Evolutionary conservation across 345 rosid species (phyloP).

Genomic region (Acer negundo): DNA sequence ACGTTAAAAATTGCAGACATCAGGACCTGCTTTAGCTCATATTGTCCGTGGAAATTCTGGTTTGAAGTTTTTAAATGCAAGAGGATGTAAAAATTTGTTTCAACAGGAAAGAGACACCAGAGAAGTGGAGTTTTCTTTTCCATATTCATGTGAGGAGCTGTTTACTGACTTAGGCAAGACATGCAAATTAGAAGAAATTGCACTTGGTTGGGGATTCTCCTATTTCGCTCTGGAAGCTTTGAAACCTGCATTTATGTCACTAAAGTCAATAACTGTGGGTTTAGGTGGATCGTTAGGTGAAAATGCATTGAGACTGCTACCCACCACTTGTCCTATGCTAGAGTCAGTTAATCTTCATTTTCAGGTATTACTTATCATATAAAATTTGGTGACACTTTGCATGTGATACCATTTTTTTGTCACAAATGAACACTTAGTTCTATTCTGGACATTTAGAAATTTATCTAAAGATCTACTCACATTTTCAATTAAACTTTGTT

Average conservation of each 20-base stretch:
- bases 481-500: not conserved
- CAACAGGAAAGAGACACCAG: slow-evolving; percentile 29
- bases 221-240: slow-evolving; percentile 50
- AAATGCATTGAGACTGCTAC: slow-evolving; percentile 48
- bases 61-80: slow-evolving; percentile 63
- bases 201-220: slow-evolving; percentile 79
- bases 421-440: not conserved
- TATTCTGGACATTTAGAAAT: not conserved
- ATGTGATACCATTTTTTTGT: not conserved
- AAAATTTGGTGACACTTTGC: slow-evolving; percentile 2
- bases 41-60: slow-evolving; percentile 50
- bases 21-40: slow-evolving; percentile 51
- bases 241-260: slow-evolving; percentile 52
- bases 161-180: slow-evolving; percentile 43
- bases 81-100: slow-evolving; percentile 64
- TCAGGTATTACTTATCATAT: slow-evolving; percentile 54
- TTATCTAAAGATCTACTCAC: not conserved
- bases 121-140: slow-evolving; percentile 28
- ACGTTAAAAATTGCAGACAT: slow-evolving; percentile 51
- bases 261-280: slow-evolving; percentile 58
- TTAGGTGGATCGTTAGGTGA: slow-evolving; percentile 77
- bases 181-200: slow-evolving; percentile 56
- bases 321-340: slow-evolving; percentile 62
- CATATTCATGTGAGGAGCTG: slow-evolving; percentile 30
- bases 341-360: slow-evolving; percentile 61